Conservation (phyloP, 1,139 yeast species). For the Geotrichum carabidarum region DNA sequence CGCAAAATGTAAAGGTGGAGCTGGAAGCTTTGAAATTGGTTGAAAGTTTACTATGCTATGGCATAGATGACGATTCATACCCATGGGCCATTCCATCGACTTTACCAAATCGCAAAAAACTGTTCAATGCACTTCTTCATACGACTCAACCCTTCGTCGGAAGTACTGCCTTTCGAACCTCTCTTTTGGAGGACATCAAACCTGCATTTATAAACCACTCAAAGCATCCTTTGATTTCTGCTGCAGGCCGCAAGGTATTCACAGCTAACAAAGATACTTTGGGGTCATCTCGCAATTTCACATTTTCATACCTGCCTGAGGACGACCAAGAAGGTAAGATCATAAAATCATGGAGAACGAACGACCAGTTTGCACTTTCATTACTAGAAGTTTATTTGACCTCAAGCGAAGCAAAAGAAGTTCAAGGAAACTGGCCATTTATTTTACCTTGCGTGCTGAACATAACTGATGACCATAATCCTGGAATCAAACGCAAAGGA, state of each 20-base stretch:
- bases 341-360: slow-evolving; percentile 36
- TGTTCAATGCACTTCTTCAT: not conserved
- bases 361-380: slow-evolving; percentile 29
- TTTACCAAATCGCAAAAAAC: not conserved
- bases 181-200: slow-evolving; percentile 8
- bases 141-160: not conserved
- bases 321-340: slow-evolving; percentile 3
- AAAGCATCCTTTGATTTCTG: slow-evolving; percentile 21
- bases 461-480: slow-evolving; percentile 49
- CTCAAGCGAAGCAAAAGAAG: slow-evolving; percentile 22
- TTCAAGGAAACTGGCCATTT: slow-evolving; percentile 42
- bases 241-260: slow-evolving; percentile 22
- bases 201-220: slow-evolving; percentile 21
- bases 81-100: slow-evolving; percentile 9
- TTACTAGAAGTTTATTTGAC: slow-evolving; percentile 37
- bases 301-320: slow-evolving; percentile 4
- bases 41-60: slow-evolving; percentile 9
- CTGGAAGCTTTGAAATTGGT: not conserved
- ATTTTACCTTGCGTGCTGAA: slow-evolving; percentile 49
- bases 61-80: slow-evolving; percentile 5
- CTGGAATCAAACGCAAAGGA: slow-evolving; percentile 44
- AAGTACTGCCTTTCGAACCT: not conserved
- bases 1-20: not conserved
- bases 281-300: slow-evolving; percentile 8
- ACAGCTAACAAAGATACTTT: slow-evolving; percentile 7